Conservation (phyloP, 140 eudicot species). For the Stevia rebaudiana region DNA sequence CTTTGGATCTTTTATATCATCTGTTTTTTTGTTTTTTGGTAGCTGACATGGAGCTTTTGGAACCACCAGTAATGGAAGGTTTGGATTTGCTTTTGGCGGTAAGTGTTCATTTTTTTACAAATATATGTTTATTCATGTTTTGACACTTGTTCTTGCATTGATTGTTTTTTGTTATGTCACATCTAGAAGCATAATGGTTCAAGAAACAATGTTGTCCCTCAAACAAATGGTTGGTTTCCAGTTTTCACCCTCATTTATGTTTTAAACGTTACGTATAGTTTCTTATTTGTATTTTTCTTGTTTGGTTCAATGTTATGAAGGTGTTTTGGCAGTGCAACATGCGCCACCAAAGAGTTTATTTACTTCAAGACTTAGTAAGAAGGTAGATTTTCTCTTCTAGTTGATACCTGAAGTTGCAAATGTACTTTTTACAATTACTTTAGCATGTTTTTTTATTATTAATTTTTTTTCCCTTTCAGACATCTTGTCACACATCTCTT, state of each 20-base stretch:
- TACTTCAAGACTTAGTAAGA: slow-evolving; percentile 46
- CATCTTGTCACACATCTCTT: slow-evolving; percentile 31
- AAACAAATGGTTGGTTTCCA: slow-evolving; percentile 51
- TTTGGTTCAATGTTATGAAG: slow-evolving; percentile 31
- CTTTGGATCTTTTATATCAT: not conserved
- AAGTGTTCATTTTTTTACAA: slow-evolving; percentile 17
- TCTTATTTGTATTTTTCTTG: not conserved
- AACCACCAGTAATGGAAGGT: slow-evolving; percentile 75
- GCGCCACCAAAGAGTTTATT: slow-evolving; percentile 29
- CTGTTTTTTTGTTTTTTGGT: not conserved
- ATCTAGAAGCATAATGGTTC: slow-evolving; percentile 39
- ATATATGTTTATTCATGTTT: not conserved
- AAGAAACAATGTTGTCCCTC: slow-evolving; percentile 32
- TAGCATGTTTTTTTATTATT: not conserved
- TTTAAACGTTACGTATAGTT: not conserved
- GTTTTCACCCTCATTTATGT: slow-evolving; percentile 1
- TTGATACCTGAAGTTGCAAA: not conserved
- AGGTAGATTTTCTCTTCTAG: slow-evolving; percentile 31
- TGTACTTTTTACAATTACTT: too few relatives aligned
- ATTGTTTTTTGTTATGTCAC: not conserved
- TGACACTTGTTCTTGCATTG: not conserved
- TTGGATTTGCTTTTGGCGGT: slow-evolving; percentile 56
- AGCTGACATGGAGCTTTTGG: slow-evolving; percentile 36
- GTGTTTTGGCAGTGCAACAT: slow-evolving; percentile 31
- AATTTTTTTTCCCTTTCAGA: slow-evolving; percentile 8